phyloP scores from a whole-genome alignment of 2,329 filamentous ascomycete species.

The Fusarium sp. region DNA sequence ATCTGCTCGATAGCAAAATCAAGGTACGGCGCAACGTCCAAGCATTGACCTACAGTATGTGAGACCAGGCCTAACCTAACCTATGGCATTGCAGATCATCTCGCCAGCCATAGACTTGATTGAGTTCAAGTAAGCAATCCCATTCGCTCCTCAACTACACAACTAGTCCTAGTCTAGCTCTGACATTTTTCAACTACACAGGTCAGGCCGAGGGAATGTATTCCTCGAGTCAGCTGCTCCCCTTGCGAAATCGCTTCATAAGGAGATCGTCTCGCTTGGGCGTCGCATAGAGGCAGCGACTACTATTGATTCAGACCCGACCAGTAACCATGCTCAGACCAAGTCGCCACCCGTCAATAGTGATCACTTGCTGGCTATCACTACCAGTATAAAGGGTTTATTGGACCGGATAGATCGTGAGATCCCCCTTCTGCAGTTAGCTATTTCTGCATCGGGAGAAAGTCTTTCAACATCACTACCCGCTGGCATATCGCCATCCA shows the following conservation, averaged over 20 bases:
- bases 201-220: slow-evolving; percentile 68
- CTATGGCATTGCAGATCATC: slow-evolving; percentile 73
- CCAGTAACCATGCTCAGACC: slow-evolving; percentile 55
- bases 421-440: slow-evolving; percentile 91
- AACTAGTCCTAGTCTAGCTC: slow-evolving; percentile 31
- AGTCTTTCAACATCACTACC: slow-evolving; percentile 86
- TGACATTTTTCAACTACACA: slow-evolving; percentile 43
- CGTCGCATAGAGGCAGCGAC: slow-evolving; percentile 81
- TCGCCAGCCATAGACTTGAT: slow-evolving; percentile 94
- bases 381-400: slow-evolving; percentile 81
- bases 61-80: slow-evolving; percentile 10
- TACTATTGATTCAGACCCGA: slow-evolving; percentile 69
- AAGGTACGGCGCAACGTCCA: slow-evolving; percentile 65
- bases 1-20: slow-evolving; percentile 87
- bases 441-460: slow-evolving; percentile 93
- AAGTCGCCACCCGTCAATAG: slow-evolving; percentile 64
- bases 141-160: slow-evolving; percentile 19
- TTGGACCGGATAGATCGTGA: slow-evolving; percentile 88
- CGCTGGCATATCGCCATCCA: slow-evolving; percentile 87
- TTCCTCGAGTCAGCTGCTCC: slow-evolving; percentile 86
- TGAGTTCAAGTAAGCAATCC: slow-evolving; percentile 79
- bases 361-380: slow-evolving; percentile 77
- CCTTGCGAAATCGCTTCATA: slow-evolving; percentile 85
- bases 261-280: slow-evolving; percentile 86
- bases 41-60: not conserved